phyloP scores from a whole-genome alignment of 2,329 filamentous ascomycete species.

The Botryosphaeria agaves region DNA sequence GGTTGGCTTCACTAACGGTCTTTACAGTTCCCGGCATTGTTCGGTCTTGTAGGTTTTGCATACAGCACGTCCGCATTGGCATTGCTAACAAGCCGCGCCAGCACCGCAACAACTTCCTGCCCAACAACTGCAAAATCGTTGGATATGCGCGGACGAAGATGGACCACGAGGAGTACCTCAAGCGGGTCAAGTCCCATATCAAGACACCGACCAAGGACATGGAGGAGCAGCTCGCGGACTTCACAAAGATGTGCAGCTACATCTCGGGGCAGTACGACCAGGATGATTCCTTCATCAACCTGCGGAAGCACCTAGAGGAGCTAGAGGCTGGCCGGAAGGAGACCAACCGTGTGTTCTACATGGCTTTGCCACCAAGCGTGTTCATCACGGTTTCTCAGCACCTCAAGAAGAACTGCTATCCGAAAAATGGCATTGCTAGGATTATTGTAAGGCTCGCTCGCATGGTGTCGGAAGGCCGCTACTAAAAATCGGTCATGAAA shows the following conservation, averaged over 20 bases:
- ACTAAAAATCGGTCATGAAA: slow-evolving; percentile 8
- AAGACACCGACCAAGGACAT: slow-evolving; percentile 97
- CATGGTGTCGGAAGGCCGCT: background rate
- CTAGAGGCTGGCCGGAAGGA: slow-evolving; percentile 63
- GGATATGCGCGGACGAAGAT: slow-evolving; percentile 99
- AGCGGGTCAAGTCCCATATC: slow-evolving; percentile 92
- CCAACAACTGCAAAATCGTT: slow-evolving; percentile 86
- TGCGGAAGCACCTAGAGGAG: slow-evolving; percentile 72
- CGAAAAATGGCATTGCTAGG: slow-evolving; percentile 71
- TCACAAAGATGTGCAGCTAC: slow-evolving; percentile 77
- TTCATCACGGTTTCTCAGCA: slow-evolving; percentile 97
- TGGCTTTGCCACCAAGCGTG: slow-evolving; percentile 93
- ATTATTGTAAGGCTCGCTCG: slow-evolving; percentile 54
- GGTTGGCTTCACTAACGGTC: slow-evolving; percentile 7
- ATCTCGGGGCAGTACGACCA: slow-evolving; percentile 95
- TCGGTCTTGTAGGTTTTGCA: slow-evolving; percentile 65
- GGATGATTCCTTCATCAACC: slow-evolving; percentile 78
- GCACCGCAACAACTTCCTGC: slow-evolving; percentile 98
- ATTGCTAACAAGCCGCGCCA: slow-evolving; percentile 22
- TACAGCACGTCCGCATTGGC: slow-evolving; percentile 4
- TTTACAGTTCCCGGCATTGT: slow-evolving; percentile 77
- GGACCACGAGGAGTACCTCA: slow-evolving; percentile 91
- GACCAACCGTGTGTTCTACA: slow-evolving; percentile 93
- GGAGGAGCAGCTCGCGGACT: slow-evolving; percentile 86
- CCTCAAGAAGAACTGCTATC: slow-evolving; percentile 94